phyloP scores from a whole-genome alignment of 1,284 basidiomycete species.

The Ganoderma lingzhi region DNA sequence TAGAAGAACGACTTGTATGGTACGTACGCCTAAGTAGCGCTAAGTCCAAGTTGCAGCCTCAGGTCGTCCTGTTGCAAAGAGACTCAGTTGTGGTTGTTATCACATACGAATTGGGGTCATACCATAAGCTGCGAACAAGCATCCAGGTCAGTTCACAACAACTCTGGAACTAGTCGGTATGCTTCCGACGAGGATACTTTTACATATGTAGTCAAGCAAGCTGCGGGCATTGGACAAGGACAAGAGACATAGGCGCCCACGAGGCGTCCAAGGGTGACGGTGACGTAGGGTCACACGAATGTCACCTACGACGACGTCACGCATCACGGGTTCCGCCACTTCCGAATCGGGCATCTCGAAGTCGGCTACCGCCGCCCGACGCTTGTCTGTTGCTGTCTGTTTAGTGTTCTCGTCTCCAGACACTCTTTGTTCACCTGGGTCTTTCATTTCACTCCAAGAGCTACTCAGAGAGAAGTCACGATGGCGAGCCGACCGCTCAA shows the following conservation, averaged over 20 bases:
- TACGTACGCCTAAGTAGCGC: neutral
- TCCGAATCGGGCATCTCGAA: conserved; percentile 15
- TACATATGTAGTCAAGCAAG: neutral
- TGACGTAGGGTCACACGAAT: conserved; percentile 20
- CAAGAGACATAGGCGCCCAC: neutral
- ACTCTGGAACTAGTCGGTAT: neutral
- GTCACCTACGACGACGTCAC: conserved; percentile 14
- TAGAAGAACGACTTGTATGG: neutral
- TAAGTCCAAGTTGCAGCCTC: too few relatives aligned
- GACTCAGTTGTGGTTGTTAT: neutral
- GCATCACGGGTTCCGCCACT: conserved; percentile 10
- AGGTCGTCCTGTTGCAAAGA: neutral
- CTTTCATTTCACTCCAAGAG: neutral
- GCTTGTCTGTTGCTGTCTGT: conserved; percentile 5
- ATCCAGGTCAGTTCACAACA: neutral
- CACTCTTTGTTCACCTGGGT: neutral
- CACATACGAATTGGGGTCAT: neutral
- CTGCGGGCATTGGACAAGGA: neutral
- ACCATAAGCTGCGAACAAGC: neutral
- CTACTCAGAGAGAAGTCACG: conserved; percentile 19
- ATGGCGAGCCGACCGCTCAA: conserved; percentile 82
- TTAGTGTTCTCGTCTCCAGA: conserved; percentile 4
- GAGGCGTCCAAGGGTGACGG: neutral
- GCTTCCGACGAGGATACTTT: neutral
- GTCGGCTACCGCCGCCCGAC: conserved; percentile 8